Base-by-base conservation (phyloP, 768 basidiomycete species). In the Rhodotorula paludigena region DNA sequence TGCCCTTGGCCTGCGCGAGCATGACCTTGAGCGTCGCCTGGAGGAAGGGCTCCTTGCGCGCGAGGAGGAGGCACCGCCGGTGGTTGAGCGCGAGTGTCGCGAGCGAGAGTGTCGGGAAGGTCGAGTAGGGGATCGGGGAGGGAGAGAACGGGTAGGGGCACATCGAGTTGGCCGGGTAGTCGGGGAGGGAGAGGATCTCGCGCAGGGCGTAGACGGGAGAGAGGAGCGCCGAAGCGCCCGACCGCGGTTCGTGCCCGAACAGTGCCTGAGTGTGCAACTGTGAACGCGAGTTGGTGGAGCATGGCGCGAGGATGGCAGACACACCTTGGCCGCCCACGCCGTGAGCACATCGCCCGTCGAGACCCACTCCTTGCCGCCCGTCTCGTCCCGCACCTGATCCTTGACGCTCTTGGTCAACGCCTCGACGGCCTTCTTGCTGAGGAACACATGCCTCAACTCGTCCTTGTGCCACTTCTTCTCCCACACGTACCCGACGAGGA, bases 331-430 rank as follows among this genome's bases (percentile, higher is more conserved):
- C 9, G 41, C 5, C 39, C 49, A 61, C 2, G 52, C 52, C 11
- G 28, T 44, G 18, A 61, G 14, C 5, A 61, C 52, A 36, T 61
- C 60, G 3, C 39, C 49, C 9, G 60, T 53, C 30, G 30, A 35
- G 41, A 61, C 51, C 51, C 52, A 61, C 60, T 60, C 60, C 45
- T 30, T 51, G 11, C 58, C 58, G 10, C 32, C 48, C 35, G 47
- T 49, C 48, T 38, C 35, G 14, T 28, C 15, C 21, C 10, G 23
- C 11, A 60, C 58, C 36, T 49, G 48, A 12, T 20, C 35, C 48
- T 41, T 60, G 15, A 25, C 30, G 36, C 28, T 38, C 35, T 8
- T 28, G 16, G 41, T 36, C 7, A 60, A 18, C 25, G 15, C 25
- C 5, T 60, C 36, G 36, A 60, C 36, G 14, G n/a, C 35, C n/a